phyloP scores from a whole-genome alignment of 345 rosid species.

The Bruguiera sexangula region DNA sequence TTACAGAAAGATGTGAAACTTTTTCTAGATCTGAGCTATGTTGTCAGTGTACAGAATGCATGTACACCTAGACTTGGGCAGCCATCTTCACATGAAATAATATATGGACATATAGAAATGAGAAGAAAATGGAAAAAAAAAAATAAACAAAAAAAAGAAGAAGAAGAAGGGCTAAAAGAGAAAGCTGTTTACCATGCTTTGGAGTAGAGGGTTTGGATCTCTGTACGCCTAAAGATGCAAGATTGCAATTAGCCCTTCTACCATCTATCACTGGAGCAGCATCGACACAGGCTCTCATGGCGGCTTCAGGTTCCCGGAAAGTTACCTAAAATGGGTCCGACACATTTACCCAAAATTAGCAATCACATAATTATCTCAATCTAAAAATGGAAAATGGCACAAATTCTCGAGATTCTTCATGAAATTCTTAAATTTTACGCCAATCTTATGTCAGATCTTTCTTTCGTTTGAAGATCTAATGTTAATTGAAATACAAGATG shows the following conservation, averaged over 20 bases:
- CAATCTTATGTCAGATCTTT: conserved; percentile 11
- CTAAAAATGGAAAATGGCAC: neutral
- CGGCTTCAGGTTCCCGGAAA: conserved; percentile 89
- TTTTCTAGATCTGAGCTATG: conserved; percentile 29
- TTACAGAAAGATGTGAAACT: neutral
- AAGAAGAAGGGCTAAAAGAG: neutral
- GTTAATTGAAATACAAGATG: neutral
- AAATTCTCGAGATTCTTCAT: neutral
- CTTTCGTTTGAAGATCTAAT: conserved; percentile 18
- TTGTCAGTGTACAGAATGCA: neutral
- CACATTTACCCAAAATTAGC: conserved; percentile 9
- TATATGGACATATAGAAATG: neutral
- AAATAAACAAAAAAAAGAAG: too few relatives aligned
- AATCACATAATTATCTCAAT: neutral
- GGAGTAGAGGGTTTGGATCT: conserved; percentile 98
- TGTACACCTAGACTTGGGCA: neutral
- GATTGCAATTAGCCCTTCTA: conserved; percentile 95
- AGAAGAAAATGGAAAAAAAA: neutral
- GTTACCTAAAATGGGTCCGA: conserved; percentile 57
- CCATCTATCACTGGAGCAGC: conserved; percentile 97
- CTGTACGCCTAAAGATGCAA: conserved; percentile 90
- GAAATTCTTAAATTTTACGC: neutral
- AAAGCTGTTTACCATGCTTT: conserved; percentile 51
- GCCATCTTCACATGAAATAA: neutral
- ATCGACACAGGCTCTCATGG: conserved; percentile 89